Conservation (phyloP, 768 basidiomycete species). For the Tylopilus sp. region DNA sequence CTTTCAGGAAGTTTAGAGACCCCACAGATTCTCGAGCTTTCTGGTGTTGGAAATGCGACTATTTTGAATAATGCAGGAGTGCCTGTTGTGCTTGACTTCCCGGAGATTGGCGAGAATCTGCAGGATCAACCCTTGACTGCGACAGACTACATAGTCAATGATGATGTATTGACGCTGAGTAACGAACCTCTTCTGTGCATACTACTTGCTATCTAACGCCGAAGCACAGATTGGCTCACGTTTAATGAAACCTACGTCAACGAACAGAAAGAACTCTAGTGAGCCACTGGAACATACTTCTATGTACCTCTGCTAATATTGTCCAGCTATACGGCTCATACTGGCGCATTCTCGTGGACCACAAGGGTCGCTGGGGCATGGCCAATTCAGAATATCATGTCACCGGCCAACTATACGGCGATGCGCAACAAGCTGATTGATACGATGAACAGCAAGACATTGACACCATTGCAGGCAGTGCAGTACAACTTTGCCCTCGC, state of each 20-base stretch:
- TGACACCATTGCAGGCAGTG: neutral
- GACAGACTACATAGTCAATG: neutral
- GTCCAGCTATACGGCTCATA: neutral
- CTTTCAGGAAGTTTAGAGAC: neutral
- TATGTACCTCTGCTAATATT: neutral
- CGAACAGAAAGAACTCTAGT: neutral
- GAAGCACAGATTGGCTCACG: neutral
- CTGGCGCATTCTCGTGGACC: neutral
- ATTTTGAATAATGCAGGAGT: neutral
- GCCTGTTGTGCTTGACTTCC: neutral
- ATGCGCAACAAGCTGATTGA: neutral
- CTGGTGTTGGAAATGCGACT: neutral
- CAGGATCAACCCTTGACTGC: neutral
- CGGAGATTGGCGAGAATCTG: constrained; percentile 1
- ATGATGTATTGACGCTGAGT: neutral
- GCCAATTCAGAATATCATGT: neutral
- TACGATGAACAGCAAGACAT: neutral
- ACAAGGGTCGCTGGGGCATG: neutral
- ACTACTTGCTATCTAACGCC: neutral
- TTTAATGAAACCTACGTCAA: neutral
- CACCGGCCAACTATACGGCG: neutral
- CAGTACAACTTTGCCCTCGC: neutral
- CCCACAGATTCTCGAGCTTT: neutral
- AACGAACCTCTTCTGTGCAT: neutral
- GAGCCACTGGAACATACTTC: neutral